These are phyloP conservation scores for Paecilomyces formosus DNA, from an alignment of 2,329 filamentous ascomycete species.

Conservation along the genomic window DNA sequence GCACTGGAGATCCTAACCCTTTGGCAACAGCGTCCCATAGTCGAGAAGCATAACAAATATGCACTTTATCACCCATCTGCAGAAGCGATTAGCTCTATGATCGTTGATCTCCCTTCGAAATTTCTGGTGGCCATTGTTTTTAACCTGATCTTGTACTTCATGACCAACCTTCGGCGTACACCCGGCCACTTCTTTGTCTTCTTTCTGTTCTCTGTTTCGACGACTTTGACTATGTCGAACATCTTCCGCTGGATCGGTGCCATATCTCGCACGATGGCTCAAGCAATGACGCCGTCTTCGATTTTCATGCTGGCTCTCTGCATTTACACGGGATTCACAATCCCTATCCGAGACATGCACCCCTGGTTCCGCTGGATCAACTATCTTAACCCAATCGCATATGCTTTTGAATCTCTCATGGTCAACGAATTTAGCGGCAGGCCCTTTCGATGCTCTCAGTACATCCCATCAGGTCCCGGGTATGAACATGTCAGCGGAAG, in stretches of 20 bases:
- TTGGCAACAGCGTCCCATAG: constrained; percentile 82
- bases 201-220: constrained; percentile 65
- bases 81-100: constrained; percentile 80
- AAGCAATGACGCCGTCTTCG: constrained; percentile 50
- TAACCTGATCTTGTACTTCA: constrained; percentile 77
- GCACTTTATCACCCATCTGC: constrained; percentile 84
- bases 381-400: constrained; percentile 71
- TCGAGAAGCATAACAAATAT: constrained; percentile 82
- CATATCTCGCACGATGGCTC: constrained; percentile 58
- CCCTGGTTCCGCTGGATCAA: constrained; percentile 78
- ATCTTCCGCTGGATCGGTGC: constrained; percentile 75
- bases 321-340: constrained; percentile 45
- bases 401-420: constrained; percentile 73
- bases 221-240: constrained; percentile 75
- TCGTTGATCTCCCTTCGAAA: constrained; percentile 81
- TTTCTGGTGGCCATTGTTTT: constrained; percentile 64
- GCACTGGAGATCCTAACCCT: constrained; percentile 77
- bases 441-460: constrained; percentile 35
- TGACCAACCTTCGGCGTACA: constrained; percentile 70
- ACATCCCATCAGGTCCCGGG: constrained; percentile 18
- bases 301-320: constrained; percentile 38
- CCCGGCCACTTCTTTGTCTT: constrained; percentile 79
- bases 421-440: constrained; percentile 72
- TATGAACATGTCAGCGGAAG: constrained; percentile 10
- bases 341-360: constrained; percentile 55